Evolutionary conservation across 768 basidiomycete species (phyloP), one percentile per base, ranked within the genome.

Genomic region (button mushroom (Agaricus bisporus)): DNA sequence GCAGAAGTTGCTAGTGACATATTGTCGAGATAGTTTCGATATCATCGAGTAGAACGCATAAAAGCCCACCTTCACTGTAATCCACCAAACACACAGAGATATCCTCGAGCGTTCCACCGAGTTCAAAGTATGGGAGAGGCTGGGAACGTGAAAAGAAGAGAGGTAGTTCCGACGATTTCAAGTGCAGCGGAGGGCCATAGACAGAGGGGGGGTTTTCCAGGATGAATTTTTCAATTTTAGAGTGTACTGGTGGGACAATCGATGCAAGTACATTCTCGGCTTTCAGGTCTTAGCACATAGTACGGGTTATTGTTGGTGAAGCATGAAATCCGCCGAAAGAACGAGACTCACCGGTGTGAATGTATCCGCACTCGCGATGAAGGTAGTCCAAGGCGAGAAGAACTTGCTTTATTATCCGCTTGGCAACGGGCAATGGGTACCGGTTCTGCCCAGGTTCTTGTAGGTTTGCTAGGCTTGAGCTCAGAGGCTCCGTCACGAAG

Each of bases 321-420:
- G 41, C 32, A 32, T 8, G n/a, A n/a, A n/a, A n/a, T n/a, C n/a
- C n/a, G n/a, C n/a, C 6, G 11, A n/a, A 32, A 8, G 8, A 32
- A 11, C 29, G 6, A 2, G 29, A 55, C 48, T 28, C 17, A 56
- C 42, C 48, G 14, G 55, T 56, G 41, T 50, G 55, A 22, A 50
- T 54, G 41, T 55, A 49, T 28, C 51, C 51, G 37, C 59, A 60
- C 50, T 60, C 59, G 17, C 55, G 59, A 43, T 60, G 59, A 38
- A 58, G 55, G 49, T 58, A 56, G 42, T 58, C 48, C 35, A 60
- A 22, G 22, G 22, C 22, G 22, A 22, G 22, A 22, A 22, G 22
- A 22, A 22, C 22, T 22, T 22, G 22, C 22, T 22, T 22, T 22
- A 22, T 22, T 22, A 22, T 22, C 22, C 22, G 22, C 22, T 22